Conservation (phyloP, 257 asterid species). For the Scutellaria barbata region DNA sequence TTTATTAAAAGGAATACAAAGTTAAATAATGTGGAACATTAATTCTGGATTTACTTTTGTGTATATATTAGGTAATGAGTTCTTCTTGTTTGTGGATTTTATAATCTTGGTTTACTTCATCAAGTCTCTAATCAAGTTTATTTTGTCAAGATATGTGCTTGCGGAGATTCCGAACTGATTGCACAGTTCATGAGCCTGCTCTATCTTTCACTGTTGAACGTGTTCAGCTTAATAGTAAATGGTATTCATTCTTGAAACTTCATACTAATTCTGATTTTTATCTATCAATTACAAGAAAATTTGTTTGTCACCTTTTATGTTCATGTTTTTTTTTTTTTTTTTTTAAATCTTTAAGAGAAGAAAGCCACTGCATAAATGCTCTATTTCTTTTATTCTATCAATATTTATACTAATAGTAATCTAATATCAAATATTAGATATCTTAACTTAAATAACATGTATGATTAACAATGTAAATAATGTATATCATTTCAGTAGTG, state of each 20-base stretch:
- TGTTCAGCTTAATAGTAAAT: constrained; percentile 80
- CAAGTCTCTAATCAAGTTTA: constrained; percentile 33
- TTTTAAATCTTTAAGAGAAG: neutral
- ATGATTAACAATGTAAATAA: neutral
- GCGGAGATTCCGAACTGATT: constrained; percentile 77
- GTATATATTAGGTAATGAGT: constrained; percentile 9
- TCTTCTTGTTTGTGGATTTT: constrained; percentile 6
- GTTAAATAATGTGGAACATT: constrained; percentile 9
- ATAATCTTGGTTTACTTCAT: constrained; percentile 28
- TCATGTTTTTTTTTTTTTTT: neutral
- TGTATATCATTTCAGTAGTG: neutral
- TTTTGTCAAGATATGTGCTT: constrained; percentile 85
- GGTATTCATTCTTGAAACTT: constrained; percentile 52
- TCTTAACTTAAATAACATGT: neutral
- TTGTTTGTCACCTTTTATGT: constrained; percentile 4
- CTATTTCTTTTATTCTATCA: neutral
- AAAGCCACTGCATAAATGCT: neutral
- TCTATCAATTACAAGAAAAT: constrained; percentile 18
- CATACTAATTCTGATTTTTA: constrained; percentile 19
- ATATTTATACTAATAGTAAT: neutral
- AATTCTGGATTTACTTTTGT: constrained; percentile 20
- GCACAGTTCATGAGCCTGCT: constrained; percentile 71
- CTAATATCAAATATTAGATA: neutral
- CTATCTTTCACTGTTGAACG: constrained; percentile 65
- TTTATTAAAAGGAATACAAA: constrained; percentile 13